Conservation (phyloP, 2,329 filamentous ascomycete species). For the Scedosporium minutisporum region DNA sequence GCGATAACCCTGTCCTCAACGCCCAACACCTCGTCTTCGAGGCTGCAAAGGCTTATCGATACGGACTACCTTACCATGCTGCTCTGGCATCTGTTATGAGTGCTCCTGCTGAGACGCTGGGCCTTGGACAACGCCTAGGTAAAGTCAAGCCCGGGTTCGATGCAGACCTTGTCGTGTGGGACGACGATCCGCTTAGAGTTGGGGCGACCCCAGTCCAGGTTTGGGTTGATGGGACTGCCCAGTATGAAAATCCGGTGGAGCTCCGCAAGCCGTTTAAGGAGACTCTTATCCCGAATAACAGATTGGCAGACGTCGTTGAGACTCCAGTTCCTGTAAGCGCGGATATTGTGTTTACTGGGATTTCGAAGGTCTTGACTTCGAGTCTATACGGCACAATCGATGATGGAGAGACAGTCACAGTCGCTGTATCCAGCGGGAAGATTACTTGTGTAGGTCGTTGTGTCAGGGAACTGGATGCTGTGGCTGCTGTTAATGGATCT, state of each 20-base stretch:
- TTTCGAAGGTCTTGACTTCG: constrained; percentile 22
- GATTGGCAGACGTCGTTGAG: constrained; percentile 30
- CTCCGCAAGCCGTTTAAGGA: constrained; percentile 36
- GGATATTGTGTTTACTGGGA: constrained; percentile 45
- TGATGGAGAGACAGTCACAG: constrained; percentile 23
- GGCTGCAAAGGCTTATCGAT: constrained; percentile 49
- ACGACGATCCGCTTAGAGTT: constrained; percentile 50
- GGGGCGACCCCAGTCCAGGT: constrained; percentile 51
- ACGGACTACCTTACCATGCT: constrained; percentile 50
- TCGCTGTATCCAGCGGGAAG: constrained; percentile 41
- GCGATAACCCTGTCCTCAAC: constrained; percentile 60
- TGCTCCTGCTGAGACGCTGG: constrained; percentile 47
- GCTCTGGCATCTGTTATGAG: constrained; percentile 50
- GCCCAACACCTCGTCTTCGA: constrained; percentile 61
- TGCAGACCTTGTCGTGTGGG: constrained; percentile 53
- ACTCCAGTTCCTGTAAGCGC: constrained; percentile 23
- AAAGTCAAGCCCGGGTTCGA: constrained; percentile 54
- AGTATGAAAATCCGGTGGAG: constrained; percentile 44
- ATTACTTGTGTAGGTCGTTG: constrained; percentile 50
- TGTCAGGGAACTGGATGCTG: constrained; percentile 24
- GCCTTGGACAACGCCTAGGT: constrained; percentile 46
- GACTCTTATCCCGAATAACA: constrained; percentile 27
- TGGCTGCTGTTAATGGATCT: constrained; percentile 7
- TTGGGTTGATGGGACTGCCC: constrained; percentile 52
- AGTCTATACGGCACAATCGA: constrained; percentile 6